Conservation (phyloP, 805 yeast species). For the Ogataea henricii region DNA sequence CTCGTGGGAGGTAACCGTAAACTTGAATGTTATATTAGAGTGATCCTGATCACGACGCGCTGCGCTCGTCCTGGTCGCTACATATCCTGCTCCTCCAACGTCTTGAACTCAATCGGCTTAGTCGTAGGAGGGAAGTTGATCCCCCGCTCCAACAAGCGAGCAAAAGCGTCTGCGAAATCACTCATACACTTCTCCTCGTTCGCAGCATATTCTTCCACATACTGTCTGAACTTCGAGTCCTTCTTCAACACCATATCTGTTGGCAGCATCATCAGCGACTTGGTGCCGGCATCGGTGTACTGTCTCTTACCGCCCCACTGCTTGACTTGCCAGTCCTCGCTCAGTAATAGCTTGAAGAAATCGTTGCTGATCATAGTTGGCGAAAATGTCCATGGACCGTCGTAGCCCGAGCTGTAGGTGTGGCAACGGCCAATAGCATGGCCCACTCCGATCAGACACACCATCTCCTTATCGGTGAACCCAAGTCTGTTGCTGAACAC, state of each 20-base stretch:
- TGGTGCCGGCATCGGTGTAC: constrained; percentile 61
- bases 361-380: constrained; percentile 77
- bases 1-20: too few species aligned
- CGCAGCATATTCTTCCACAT: constrained; percentile 49
- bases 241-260: constrained; percentile 55
- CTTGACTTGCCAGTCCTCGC: constrained; percentile 59
- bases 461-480: constrained; percentile 48
- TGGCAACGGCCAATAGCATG: constrained; percentile 53
- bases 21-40: too few species aligned
- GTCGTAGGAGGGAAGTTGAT: constrained; percentile 57
- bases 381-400: constrained; percentile 88
- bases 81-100: constrained; percentile 67
- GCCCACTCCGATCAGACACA: constrained; percentile 47
- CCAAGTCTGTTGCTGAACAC: constrained; percentile 48
- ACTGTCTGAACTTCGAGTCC: constrained; percentile 47
- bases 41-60: too few species aligned
- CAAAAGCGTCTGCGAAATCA: constrained; percentile 49
- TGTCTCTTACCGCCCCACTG: constrained; percentile 65
- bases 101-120: constrained; percentile 53
- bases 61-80: constrained; percentile 6
- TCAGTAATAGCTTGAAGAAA: constrained; percentile 56
- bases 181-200: constrained; percentile 51
- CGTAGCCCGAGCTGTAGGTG: constrained; percentile 66
- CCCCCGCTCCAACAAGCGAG: constrained; percentile 68
- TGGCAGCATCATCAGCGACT: constrained; percentile 58